Evolutionary conservation across 2,329 filamentous ascomycete genomes (phyloP), one percentile per base, ranked within the genome.

Genomic region (Talaromyces albobiverticillius): DNA sequence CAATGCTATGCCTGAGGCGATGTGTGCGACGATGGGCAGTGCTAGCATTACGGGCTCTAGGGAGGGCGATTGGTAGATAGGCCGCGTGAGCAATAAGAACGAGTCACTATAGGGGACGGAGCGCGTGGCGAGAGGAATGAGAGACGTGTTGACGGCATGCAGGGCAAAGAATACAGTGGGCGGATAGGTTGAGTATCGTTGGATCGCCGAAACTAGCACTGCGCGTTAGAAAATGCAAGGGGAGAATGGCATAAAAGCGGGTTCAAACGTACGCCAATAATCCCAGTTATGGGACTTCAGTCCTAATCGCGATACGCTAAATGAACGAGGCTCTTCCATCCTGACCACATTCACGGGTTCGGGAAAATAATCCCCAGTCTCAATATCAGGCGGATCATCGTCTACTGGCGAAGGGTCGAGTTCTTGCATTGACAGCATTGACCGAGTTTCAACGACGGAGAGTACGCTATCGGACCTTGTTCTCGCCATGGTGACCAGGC

Each of bases 141-240:
- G 70, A 7, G 89, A 89, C 31, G 90, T 93, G 63, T 92, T 95
- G 64, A 85, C 80, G 58, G 94, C 77, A 74, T 95, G 91, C 54
- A 94, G 79, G 26, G 83, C 79, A 31, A 87, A 81, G 75, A 93
- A 95, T 60, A 89, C 75, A 58, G 83, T 84, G 66, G 90, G 92
- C 60, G 88, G 84, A 75, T 96, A 95, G 61, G 88, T 90, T 1
- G 90, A 94, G 78, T 95, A 96, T 69, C 85, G 87, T 71, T 97
- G 94, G 32, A 94, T 79, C 46, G 88, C 83, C 4, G 81, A 81
- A 51, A 95, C 87, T 90, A 59, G 8, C 16, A 29, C 26, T 22
- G 47, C n/a, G 20, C n/a, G 53, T 51, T 23, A 52, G 42, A 22
- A 41, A 46, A 16, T 34, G 16, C 57, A 20, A 43, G 50, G 38